A percentile compares a stretch with the other conserved stretches of the same genome.
Evolutionary conservation across 2,329 filamentous ascomycete genomes (phyloP).

Genomic region (Macrophomina phaseolina): DNA sequence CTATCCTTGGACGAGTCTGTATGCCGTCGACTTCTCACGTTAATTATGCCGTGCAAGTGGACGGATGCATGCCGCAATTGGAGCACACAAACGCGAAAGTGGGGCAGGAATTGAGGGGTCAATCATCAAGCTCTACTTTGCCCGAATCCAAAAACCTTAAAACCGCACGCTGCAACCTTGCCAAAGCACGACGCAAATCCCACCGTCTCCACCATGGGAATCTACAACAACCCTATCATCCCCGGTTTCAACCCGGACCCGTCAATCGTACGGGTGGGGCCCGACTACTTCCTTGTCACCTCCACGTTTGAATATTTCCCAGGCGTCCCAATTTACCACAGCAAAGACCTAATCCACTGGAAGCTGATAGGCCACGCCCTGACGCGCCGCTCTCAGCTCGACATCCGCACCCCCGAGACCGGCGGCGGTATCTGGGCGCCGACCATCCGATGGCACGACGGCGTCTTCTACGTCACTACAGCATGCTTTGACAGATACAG

Average conservation of each 20-base stretch:
- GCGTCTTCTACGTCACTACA: conserved; percentile 56
- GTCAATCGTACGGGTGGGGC: conserved; percentile 57
- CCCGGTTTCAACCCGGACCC: conserved; percentile 68
- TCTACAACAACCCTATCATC: conserved; percentile 57
- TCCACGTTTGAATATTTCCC: conserved; percentile 69
- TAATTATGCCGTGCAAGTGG: too few relatives aligned
- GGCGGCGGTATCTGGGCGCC: conserved; percentile 58
- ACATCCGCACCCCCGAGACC: conserved; percentile 47
- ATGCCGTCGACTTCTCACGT: too few relatives aligned
- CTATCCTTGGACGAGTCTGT: too few relatives aligned
- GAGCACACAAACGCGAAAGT: not conserved
- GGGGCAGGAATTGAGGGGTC: not conserved
- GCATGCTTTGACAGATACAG: conserved; percentile 53
- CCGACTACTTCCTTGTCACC: conserved; percentile 64
- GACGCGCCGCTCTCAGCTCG: conserved; percentile 56
- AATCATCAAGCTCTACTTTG: not conserved
- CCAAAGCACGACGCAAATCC: not conserved
- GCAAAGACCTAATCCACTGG: conserved; percentile 60
- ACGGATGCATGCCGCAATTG: too few relatives aligned
- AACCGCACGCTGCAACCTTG: not conserved
- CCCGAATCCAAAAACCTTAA: not conserved
- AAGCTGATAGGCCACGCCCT: conserved; percentile 60
- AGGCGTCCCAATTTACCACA: conserved; percentile 65
- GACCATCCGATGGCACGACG: conserved; percentile 53
- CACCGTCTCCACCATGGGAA: not conserved